A percentile compares a stretch with the other conserved stretches of the same genome.
Conservation (phyloP, 2,329 filamentous ascomycete genomes). For the Diaporthe capsici region DNA sequence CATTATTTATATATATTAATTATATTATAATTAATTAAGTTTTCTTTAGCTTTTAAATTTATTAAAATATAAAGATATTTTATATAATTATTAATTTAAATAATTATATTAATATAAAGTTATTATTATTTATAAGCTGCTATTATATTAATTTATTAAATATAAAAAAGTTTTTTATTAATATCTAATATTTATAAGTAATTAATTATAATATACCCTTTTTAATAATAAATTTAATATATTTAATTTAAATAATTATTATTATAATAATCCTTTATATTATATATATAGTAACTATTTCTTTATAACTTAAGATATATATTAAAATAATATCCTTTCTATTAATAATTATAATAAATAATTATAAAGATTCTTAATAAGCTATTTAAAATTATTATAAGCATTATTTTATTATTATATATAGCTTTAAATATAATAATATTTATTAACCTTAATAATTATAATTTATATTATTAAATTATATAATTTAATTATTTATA, state of each 20-base stretch:
- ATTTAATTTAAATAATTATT: not conserved
- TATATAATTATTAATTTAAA: not conserved
- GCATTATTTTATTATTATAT: not conserved
- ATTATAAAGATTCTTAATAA: no score
- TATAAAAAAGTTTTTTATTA: not conserved
- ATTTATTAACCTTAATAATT: not conserved
- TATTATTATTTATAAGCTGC: not conserved
- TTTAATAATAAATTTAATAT: slow-evolving; percentile 2
- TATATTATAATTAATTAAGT: not conserved
- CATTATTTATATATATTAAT: not conserved
- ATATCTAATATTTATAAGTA: not conserved
- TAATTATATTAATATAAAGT: not conserved
- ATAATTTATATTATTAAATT: not conserved
- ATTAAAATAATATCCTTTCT: not conserved
- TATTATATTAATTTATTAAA: not conserved
- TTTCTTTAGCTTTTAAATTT: not conserved
- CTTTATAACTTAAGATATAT: not conserved
- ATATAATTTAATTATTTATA: not conserved
- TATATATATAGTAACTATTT: not conserved
- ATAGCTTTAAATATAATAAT: not conserved
- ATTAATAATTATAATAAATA: not conserved
- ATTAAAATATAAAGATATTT: not conserved
- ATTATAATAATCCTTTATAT: not conserved
- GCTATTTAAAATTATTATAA: not conserved
- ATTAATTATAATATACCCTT: not conserved